These are phyloP conservation scores for Naegleria fowleri DNA, from an alignment of 208 protist genomes.

Conservation along the genomic window DNA sequence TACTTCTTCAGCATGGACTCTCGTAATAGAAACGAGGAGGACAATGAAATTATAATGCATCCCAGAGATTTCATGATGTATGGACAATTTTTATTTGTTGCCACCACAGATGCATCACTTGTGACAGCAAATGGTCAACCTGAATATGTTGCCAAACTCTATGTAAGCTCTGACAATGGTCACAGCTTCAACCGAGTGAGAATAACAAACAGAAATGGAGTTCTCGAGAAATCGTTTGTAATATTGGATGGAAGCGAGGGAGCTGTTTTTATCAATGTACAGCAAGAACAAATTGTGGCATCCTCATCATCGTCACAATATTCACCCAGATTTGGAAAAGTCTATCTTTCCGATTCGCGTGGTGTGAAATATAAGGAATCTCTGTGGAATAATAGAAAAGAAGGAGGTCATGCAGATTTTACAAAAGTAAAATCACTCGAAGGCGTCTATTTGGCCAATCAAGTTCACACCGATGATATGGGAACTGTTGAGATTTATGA, in stretches of 20 bases:
- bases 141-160: neutral
- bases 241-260: neutral
- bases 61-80: neutral
- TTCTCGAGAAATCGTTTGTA: neutral
- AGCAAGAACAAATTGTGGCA: neutral
- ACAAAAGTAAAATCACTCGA: neutral
- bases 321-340: neutral
- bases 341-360: neutral
- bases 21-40: neutral
- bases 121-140: neutral
- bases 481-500: neutral
- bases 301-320: neutral
- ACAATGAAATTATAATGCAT: neutral
- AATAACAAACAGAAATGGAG: neutral
- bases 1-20: neutral
- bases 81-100: neutral
- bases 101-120: neutral
- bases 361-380: neutral
- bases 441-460: constrained; percentile 17
- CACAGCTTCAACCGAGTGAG: neutral
- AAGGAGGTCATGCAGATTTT: neutral
- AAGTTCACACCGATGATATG: neutral
- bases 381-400: neutral
- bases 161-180: constrained; percentile 9
- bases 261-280: neutral